Percentiles rank a stretch among this genome's conserved stretches.
Conservation (phyloP, 1,139 yeast genomes). For the Suhomyces ambrosiae region DNA sequence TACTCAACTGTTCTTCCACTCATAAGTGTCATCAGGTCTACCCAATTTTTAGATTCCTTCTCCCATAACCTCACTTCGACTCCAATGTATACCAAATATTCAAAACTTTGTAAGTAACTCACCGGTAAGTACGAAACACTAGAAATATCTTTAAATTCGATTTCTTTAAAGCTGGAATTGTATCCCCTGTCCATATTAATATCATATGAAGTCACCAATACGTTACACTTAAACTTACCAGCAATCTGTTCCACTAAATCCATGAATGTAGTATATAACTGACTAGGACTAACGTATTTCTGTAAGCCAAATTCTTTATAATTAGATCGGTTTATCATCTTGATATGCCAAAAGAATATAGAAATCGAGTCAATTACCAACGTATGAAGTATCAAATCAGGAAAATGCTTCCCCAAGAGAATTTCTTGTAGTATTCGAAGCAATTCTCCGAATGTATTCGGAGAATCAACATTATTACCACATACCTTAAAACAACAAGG, state of each 20-base stretch:
- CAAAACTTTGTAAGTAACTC: constrained; percentile 18
- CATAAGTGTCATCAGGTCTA: no score
- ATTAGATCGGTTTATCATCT: constrained; percentile 19
- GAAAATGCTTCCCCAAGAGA: constrained; percentile 3
- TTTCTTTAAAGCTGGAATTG: constrained; percentile 16
- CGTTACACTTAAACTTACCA: constrained; percentile 29
- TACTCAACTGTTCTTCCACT: no score
- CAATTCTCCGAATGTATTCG: constrained; percentile 4
- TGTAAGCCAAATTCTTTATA: constrained; percentile 17
- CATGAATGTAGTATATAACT: constrained; percentile 22
- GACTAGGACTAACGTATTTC: constrained; percentile 9
- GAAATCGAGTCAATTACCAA: constrained; percentile 32
- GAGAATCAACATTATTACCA: not conserved
- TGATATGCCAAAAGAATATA: constrained; percentile 37
- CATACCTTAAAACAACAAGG: no score
- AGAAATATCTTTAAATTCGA: constrained; percentile 2
- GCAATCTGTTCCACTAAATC: constrained; percentile 18
- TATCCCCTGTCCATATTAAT: constrained; percentile 35
- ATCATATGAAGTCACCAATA: constrained; percentile 40
- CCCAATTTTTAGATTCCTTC: no score
- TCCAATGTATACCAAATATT: constrained; percentile 20
- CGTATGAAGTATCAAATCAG: constrained; percentile 18
- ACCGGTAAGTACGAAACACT: constrained; percentile 13
- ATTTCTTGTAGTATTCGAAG: constrained; percentile 2
- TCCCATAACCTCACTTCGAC: not conserved